These are phyloP conservation scores for Penicillium verrucosum DNA, from an alignment of 2,329 filamentous ascomycete genomes.

Conservation along the genomic window DNA sequence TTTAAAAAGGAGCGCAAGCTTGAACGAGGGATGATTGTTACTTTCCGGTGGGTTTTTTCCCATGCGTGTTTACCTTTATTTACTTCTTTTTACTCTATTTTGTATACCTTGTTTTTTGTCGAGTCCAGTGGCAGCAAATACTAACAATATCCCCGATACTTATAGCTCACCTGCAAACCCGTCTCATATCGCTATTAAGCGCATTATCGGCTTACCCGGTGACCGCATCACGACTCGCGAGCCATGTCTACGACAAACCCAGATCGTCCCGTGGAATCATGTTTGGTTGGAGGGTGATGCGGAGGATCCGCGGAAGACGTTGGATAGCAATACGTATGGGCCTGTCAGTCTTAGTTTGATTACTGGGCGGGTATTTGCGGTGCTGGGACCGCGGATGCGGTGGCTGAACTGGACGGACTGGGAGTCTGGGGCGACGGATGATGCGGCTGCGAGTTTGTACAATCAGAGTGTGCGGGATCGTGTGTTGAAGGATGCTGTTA, in stretches of 20 bases:
- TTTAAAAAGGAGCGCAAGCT: slow-evolving; percentile 52
- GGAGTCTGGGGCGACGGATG: slow-evolving; percentile 16
- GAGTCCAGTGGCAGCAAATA: not conserved
- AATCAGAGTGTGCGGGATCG: slow-evolving; percentile 35
- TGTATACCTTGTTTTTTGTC: not conserved
- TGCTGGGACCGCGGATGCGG: slow-evolving; percentile 61
- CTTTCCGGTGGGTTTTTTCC: slow-evolving; percentile 47
- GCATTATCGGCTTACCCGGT: slow-evolving; percentile 76
- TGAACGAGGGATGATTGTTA: slow-evolving; percentile 70
- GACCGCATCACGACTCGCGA: slow-evolving; percentile 67
- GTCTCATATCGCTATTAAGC: slow-evolving; percentile 70
- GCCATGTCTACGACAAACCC: slow-evolving; percentile 54
- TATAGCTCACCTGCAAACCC: slow-evolving; percentile 68
- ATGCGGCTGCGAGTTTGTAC: slow-evolving; percentile 30
- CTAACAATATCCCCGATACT: not conserved
- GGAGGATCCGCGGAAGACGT: slow-evolving; percentile 58
- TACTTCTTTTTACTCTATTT: not conserved
- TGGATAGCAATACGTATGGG: slow-evolving; percentile 89
- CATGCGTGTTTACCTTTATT: not conserved
- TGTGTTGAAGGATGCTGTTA: slow-evolving; percentile 38
- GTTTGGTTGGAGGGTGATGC: slow-evolving; percentile 96
- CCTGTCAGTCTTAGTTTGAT: slow-evolving; percentile 74
- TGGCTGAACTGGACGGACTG: slow-evolving; percentile 38
- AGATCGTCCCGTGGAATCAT: slow-evolving; percentile 73
- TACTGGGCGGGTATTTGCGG: slow-evolving; percentile 68